A percentile compares a stretch with the other conserved stretches of the same genome.
Evolutionary conservation across 192 early-diverging fungal genomes (phyloP).

Genomic region (Backusella westeae): DNA sequence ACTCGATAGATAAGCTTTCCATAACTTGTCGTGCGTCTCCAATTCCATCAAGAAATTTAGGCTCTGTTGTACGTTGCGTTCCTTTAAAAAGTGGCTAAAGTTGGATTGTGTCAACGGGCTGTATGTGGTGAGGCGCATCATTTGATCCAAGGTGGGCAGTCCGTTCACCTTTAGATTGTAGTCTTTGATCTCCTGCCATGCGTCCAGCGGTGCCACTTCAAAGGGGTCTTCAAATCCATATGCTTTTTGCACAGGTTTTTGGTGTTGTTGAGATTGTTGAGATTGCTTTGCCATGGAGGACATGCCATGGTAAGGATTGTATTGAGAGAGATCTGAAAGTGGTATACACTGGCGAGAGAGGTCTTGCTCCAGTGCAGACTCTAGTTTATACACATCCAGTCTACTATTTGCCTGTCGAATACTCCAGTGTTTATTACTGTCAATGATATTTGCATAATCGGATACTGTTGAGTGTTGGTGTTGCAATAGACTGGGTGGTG

Average conservation of each 20-base stretch:
- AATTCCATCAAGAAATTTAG: conserved; percentile 43
- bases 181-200: conserved; percentile 41
- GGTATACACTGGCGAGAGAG: conserved; percentile 21
- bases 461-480: neutral
- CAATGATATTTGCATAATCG: neutral
- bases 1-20: conserved; percentile 23
- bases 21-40: conserved; percentile 40
- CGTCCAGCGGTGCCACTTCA: conserved; percentile 29
- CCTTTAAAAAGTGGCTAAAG: conserved; percentile 33
- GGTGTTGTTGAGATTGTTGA: neutral
- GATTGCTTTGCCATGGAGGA: neutral
- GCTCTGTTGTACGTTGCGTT: conserved; percentile 35
- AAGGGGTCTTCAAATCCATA: conserved; percentile 33
- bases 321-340: conserved; percentile 11
- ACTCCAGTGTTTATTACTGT: conserved; percentile 18
- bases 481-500: neutral
- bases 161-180: conserved; percentile 37
- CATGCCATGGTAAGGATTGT: conserved; percentile 20
- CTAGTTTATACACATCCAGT: neutral
- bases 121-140: conserved; percentile 22
- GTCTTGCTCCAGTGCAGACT: conserved; percentile 22
- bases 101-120: conserved; percentile 38
- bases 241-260: conserved; percentile 8
- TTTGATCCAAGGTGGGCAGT: conserved; percentile 37
- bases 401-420: conserved; percentile 35